These are phyloP conservation scores for Suhomyces xylopsoci DNA, from an alignment of 805 yeast genomes.

Conservation along the genomic window DNA sequence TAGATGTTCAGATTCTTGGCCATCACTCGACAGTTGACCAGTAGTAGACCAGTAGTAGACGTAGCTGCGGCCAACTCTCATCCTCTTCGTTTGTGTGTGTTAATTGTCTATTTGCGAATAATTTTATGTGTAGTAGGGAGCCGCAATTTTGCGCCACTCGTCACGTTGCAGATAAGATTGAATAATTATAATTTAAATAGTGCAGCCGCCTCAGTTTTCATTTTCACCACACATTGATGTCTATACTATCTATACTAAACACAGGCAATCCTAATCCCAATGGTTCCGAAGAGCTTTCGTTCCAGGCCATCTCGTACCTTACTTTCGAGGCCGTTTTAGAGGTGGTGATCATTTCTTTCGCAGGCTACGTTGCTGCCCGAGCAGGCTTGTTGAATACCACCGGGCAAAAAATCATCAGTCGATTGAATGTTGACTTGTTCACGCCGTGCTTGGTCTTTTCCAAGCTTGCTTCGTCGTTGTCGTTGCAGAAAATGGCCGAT, in stretches of 20 bases:
- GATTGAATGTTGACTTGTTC: constrained; percentile 83
- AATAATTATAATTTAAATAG: background rate
- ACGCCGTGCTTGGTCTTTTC: constrained; percentile 94
- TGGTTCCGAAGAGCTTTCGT: constrained; percentile 25
- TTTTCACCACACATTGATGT: background rate
- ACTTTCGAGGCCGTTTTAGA: constrained; percentile 91
- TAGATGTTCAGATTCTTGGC: no score
- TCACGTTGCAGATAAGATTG: background rate
- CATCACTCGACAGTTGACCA: background rate
- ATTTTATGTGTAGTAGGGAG: background rate
- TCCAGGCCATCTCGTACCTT: constrained; percentile 51
- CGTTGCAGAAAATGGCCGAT: constrained; percentile 74
- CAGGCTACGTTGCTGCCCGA: constrained; percentile 84
- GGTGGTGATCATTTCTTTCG: constrained; percentile 79
- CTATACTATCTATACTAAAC: background rate
- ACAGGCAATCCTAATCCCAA: background rate
- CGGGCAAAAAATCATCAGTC: constrained; percentile 75
- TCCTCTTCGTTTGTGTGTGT: background rate
- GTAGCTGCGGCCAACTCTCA: background rate
- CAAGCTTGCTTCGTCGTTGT: constrained; percentile 65
- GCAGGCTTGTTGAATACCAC: constrained; percentile 63
- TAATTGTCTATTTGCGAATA: no score
- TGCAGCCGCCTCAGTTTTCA: background rate
- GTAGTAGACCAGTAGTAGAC: background rate
- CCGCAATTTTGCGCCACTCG: background rate